Conservation (phyloP, 768 basidiomycete genomes). For the Leccinellum rugosiceps region DNA sequence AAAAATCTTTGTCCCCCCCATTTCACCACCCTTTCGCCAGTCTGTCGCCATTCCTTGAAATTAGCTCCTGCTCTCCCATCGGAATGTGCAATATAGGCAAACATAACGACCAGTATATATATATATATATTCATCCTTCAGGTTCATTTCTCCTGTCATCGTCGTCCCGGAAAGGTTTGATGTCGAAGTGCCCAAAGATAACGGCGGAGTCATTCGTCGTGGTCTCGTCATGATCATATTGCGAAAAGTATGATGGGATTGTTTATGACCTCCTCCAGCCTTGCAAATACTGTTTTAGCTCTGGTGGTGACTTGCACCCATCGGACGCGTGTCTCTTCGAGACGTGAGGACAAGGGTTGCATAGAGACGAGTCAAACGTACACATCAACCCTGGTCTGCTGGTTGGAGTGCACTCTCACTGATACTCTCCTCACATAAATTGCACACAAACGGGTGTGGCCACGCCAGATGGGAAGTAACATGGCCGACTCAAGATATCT, state of each 20-base stretch:
- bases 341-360: background rate
- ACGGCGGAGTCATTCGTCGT: too few relatives aligned
- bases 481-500: slow-evolving; percentile 53
- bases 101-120: too few relatives aligned
- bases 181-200: too few relatives aligned
- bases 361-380: slow-evolving; percentile 29
- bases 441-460: slow-evolving; percentile 86
- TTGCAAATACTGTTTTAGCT: slow-evolving; percentile 54
- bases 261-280: slow-evolving; percentile 64
- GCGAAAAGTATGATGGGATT: too few relatives aligned
- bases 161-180: too few relatives aligned
- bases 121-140: too few relatives aligned
- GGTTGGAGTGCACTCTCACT: slow-evolving; percentile 66
- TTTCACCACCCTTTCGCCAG: slow-evolving; percentile 37
- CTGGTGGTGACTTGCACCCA: slow-evolving; percentile 65
- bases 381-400: slow-evolving; percentile 74
- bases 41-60: too few relatives aligned
- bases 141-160: too few relatives aligned
- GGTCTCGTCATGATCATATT: too few relatives aligned
- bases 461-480: slow-evolving; percentile 75
- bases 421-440: slow-evolving; percentile 74
- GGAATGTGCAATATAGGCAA: too few relatives aligned
- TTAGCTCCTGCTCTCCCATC: too few relatives aligned
- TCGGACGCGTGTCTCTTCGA: slow-evolving; percentile 66
- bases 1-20: background rate